Evolutionary conservation across 179 eudicot species (phyloP).

Genomic region (Silene vulgaris): DNA sequence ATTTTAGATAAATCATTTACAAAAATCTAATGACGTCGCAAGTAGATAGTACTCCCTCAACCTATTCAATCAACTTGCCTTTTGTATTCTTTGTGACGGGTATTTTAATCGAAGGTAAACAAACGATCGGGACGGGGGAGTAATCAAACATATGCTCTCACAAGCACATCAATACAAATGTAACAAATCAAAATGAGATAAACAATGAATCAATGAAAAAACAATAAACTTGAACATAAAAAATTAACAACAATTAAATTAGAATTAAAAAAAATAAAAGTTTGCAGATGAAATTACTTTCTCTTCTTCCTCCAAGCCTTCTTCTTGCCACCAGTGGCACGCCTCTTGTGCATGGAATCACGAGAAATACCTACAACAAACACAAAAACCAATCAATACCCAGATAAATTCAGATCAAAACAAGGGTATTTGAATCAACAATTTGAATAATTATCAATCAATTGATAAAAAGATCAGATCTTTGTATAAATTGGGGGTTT

Average conservation of each 20-base stretch:
- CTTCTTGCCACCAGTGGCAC: slow-evolving; percentile 87
- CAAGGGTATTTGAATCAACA: neutral
- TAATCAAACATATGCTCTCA: too few relatives aligned
- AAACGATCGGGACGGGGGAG: too few relatives aligned
- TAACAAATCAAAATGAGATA: too few relatives aligned
- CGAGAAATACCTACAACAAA: slow-evolving; percentile 53
- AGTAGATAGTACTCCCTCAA: too few relatives aligned
- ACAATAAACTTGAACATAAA: neutral
- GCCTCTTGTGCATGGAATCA: slow-evolving; percentile 86
- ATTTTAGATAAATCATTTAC: too few relatives aligned
- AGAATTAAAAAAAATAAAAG: too few relatives aligned
- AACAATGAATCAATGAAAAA: too few relatives aligned
- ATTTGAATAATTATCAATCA: neutral
- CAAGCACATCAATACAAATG: too few relatives aligned
- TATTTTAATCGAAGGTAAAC: too few relatives aligned
- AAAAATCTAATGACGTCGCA: too few relatives aligned
- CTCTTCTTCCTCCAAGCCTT: slow-evolving; percentile 89
- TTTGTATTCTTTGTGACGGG: too few relatives aligned
- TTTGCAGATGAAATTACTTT: slow-evolving; percentile 30
- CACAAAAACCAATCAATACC: neutral
- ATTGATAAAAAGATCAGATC: neutral
- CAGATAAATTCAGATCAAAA: neutral
- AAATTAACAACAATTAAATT: neutral
- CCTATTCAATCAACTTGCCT: too few relatives aligned
- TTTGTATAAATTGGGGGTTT: neutral